These are phyloP conservation scores for Cydonia oblonga DNA, from an alignment of 331 rosid genomes.

Conservation along the genomic window DNA sequence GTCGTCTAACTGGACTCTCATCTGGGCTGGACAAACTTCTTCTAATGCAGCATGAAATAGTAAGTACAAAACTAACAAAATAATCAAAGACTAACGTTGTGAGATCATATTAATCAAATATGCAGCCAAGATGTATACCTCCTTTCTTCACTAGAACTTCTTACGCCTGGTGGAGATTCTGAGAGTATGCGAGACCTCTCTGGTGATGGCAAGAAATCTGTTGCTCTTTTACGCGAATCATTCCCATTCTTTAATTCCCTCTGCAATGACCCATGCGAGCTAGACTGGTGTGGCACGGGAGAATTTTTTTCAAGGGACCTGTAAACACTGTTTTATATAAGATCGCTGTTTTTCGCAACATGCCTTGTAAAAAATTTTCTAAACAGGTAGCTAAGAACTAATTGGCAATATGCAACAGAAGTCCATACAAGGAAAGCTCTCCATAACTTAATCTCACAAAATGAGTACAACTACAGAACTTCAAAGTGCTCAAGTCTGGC, in stretches of 20 bases:
- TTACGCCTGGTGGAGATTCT: slow-evolving; percentile 36
- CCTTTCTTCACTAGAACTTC: slow-evolving; percentile 39
- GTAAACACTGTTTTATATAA: slow-evolving; percentile 3
- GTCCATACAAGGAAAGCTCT: neutral
- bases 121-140: slow-evolving; percentile 33
- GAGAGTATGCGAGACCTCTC: slow-evolving; percentile 41
- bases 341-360: neutral
- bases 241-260: slow-evolving; percentile 25
- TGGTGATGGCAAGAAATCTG: slow-evolving; percentile 29
- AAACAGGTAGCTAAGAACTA: neutral
- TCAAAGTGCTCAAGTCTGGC: neutral
- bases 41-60: slow-evolving; percentile 7
- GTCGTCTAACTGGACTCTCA: slow-evolving; percentile 32
- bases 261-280: slow-evolving; percentile 23
- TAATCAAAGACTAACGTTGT: neutral
- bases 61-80: slow-evolving; percentile 13
- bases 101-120: neutral
- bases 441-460: neutral
- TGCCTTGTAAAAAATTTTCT: neutral
- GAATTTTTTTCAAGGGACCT: slow-evolving; percentile 30
- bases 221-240: slow-evolving; percentile 18
- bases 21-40: slow-evolving; percentile 34
- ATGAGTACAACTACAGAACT: neutral
- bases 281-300: slow-evolving; percentile 25
- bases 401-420: neutral